A percentile compares a stretch with the other conserved stretches of the same genome.
Evolutionary conservation across 1,139 yeast genomes (phyloP).

Genomic region (Pichia sp.): DNA sequence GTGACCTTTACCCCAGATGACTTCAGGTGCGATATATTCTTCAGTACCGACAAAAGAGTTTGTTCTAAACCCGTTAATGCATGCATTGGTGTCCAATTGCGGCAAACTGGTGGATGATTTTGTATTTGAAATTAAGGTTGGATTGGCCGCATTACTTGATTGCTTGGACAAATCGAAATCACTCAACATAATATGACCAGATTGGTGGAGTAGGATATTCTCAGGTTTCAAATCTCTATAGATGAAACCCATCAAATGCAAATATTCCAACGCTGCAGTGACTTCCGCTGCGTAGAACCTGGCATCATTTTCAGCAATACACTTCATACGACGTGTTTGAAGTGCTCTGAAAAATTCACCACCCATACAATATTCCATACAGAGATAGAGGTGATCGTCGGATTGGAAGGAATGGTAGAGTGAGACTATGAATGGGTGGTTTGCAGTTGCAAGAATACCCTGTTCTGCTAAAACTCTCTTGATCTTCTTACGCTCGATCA

Average conservation of each 20-base stretch:
- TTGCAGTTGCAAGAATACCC: constrained; percentile 91
- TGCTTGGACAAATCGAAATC: constrained; percentile 96
- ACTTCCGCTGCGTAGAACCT: constrained; percentile 96
- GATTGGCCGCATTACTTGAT: constrained; percentile 62
- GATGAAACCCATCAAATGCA: constrained; percentile 95
- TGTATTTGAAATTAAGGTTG: constrained; percentile 35
- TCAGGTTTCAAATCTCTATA: constrained; percentile 96
- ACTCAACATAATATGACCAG: constrained; percentile 97
- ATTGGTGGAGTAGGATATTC: constrained; percentile 86
- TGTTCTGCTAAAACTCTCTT: constrained; percentile 96
- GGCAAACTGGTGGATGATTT: constrained; percentile 17
- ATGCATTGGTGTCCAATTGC: constrained; percentile 49
- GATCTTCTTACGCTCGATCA: constrained; percentile 93
- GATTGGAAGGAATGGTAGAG: constrained; percentile 96
- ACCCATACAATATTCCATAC: constrained; percentile 99
- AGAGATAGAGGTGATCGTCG: constrained; percentile 86
- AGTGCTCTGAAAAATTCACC: constrained; percentile 97
- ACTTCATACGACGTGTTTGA: constrained; percentile 86
- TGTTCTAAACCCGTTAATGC: constrained; percentile 76
- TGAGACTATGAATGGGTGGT: constrained; percentile 97
- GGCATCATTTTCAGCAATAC: constrained; percentile 87
- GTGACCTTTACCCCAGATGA: constrained; percentile 94
- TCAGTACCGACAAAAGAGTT: constrained; percentile 75
- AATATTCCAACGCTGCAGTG: constrained; percentile 92
- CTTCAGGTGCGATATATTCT: constrained; percentile 98